Conservation (phyloP, 2,329 filamentous ascomycete species). For the Pseudogymnoascus destructans region DNA sequence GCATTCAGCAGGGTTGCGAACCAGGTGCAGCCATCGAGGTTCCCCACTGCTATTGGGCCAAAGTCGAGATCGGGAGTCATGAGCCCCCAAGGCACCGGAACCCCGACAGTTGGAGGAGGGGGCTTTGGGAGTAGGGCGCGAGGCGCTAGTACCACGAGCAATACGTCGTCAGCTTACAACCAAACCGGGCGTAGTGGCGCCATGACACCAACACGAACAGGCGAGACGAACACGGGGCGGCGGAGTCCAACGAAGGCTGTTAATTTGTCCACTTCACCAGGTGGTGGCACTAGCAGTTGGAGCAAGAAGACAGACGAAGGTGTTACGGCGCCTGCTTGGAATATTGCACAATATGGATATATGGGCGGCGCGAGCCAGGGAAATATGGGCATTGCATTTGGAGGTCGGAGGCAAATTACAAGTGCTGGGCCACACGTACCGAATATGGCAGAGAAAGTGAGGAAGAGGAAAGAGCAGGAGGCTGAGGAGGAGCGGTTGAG, state of each 20-base stretch:
- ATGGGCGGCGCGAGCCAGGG: slow-evolving; percentile 96
- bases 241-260: slow-evolving; percentile 49
- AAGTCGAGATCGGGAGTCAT: slow-evolving; percentile 45
- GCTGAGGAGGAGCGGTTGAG: slow-evolving; percentile 48
- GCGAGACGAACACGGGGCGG: slow-evolving; percentile 36
- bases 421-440: slow-evolving; percentile 67
- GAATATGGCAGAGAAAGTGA: slow-evolving; percentile 73
- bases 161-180: slow-evolving; percentile 38
- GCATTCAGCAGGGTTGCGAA: slow-evolving; percentile 85
- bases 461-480: slow-evolving; percentile 41
- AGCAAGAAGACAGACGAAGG: slow-evolving; percentile 73
- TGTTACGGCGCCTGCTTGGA: slow-evolving; percentile 82
- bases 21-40: slow-evolving; percentile 55
- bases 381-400: slow-evolving; percentile 87
- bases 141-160: slow-evolving; percentile 44
- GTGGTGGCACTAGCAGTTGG: slow-evolving; percentile 63
- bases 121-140: slow-evolving; percentile 31
- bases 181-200: slow-evolving; percentile 33
- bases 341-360: slow-evolving; percentile 96
- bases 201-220: slow-evolving; percentile 23
- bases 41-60: slow-evolving; percentile 64
- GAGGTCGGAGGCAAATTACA: slow-evolving; percentile 84
- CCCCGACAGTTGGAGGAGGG: slow-evolving; percentile 35
- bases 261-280: slow-evolving; percentile 39
- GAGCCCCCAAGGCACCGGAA: slow-evolving; percentile 54